Evolutionary conservation across 2,329 filamentous ascomycete species (phyloP).

Genomic region (Ascochyta pisi): DNA sequence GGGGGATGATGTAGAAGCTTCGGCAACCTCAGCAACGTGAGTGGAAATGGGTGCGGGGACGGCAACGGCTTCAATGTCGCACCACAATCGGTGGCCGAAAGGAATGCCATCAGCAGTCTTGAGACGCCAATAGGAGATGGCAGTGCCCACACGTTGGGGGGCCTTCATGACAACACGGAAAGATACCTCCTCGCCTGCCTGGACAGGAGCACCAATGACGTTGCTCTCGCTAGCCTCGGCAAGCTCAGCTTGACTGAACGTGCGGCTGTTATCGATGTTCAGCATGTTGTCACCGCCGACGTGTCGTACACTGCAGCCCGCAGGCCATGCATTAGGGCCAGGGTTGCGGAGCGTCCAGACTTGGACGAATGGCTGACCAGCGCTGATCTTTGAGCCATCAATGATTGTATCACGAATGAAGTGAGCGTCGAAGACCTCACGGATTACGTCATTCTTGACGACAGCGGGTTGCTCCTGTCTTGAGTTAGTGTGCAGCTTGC

Average conservation of each 20-base stretch:
- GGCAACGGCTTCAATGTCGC: constrained; percentile 75
- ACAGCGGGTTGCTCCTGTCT: constrained; percentile 40
- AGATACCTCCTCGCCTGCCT: constrained; percentile 74
- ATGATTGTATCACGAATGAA: constrained; percentile 80
- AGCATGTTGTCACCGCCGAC: constrained; percentile 97
- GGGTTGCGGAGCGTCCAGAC: constrained; percentile 91
- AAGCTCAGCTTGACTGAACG: constrained; percentile 78
- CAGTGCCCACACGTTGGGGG: constrained; percentile 75
- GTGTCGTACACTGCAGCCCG: constrained; percentile 87
- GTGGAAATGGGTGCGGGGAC: constrained; percentile 17
- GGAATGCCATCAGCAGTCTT: constrained; percentile 79
- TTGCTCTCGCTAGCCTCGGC: constrained; percentile 83
- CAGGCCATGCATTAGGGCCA: constrained; percentile 80
- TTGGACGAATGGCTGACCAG: constrained; percentile 81
- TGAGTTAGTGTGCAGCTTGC: constrained; percentile 36
- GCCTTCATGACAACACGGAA: constrained; percentile 89
- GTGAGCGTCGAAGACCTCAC: constrained; percentile 62
- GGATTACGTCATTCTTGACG: not conserved
- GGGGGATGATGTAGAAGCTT: constrained; percentile 26
- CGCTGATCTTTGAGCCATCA: constrained; percentile 76
- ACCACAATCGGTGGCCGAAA: constrained; percentile 95
- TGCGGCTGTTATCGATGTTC: constrained; percentile 79
- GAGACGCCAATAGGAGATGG: constrained; percentile 96
- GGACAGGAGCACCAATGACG: constrained; percentile 71
- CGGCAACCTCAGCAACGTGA: constrained; percentile 14